Percentiles rank a stretch among this genome's conserved stretches.
Conservation (phyloP, 257 asterid genomes). For the Solanum commersonii region DNA sequence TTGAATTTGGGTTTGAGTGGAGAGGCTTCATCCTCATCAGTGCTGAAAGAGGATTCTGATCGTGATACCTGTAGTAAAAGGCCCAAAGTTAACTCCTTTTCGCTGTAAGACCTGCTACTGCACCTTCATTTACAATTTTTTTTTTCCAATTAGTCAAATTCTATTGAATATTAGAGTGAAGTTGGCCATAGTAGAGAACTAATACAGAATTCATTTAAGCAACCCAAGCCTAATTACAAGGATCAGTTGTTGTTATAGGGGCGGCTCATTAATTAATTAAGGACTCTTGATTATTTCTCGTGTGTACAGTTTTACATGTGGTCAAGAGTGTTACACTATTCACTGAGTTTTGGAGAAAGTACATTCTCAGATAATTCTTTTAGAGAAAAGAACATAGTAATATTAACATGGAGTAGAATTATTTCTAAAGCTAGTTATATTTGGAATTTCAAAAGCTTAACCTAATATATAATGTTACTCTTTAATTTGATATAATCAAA, state of each 20-base stretch:
- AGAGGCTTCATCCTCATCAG: conserved; percentile 46
- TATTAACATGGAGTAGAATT: neutral
- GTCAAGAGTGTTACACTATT: neutral
- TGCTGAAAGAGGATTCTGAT: conserved; percentile 31
- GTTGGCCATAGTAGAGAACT: neutral
- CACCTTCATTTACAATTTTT: neutral
- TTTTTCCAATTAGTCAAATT: neutral
- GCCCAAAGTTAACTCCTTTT: conserved; percentile 69
- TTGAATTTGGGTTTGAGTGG: conserved; percentile 64
- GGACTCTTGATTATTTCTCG: neutral
- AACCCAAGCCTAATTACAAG: neutral
- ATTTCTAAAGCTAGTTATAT: neutral
- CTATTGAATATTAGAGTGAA: conserved; percentile 7
- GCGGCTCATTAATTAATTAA: neutral
- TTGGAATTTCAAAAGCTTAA: neutral
- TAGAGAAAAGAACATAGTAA: neutral
- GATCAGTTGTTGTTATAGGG: neutral
- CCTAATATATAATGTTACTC: neutral
- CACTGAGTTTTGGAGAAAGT: neutral
- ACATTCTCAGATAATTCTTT: neutral
- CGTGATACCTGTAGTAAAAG: conserved; percentile 58
- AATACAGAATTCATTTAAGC: neutral
- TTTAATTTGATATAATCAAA: neutral
- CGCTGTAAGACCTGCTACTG: conserved; percentile 44
- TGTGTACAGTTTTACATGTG: neutral